phyloP scores from a whole-genome alignment of 352 stramenopile species.

The Phytophthora brassicae region DNA sequence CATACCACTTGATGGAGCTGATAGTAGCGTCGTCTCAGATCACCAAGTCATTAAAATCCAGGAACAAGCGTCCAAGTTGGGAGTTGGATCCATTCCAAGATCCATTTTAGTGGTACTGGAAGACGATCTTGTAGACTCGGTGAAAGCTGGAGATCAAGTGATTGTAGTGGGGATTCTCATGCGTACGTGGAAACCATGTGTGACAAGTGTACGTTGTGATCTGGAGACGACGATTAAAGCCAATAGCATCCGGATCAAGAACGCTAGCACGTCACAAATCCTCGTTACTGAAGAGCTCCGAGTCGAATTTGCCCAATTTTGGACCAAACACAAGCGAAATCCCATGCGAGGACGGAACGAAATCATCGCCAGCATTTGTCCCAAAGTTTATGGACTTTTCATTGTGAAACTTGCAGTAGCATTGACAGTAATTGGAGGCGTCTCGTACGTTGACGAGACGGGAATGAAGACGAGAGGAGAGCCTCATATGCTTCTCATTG shows the following conservation, averaged over 20 bases:
- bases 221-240: conserved; percentile 86
- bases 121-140: conserved; percentile 79
- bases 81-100: conserved; percentile 91
- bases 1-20: conserved; percentile 42
- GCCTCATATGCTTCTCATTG: conserved; percentile 86
- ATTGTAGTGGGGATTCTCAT: conserved; percentile 92
- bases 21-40: conserved; percentile 59
- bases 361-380: conserved; percentile 94
- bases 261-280: conserved; percentile 60
- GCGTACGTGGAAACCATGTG: conserved; percentile 89
- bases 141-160: conserved; percentile 97
- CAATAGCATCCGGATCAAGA: conserved; percentile 74
- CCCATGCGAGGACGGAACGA: conserved; percentile 82
- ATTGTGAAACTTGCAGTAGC: conserved; percentile 93
- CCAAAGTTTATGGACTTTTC: conserved; percentile 93
- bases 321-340: conserved; percentile 52
- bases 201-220: conserved; percentile 85
- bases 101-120: conserved; percentile 95
- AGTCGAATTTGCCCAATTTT: conserved; percentile 92
- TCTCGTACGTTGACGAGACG: conserved; percentile 63
- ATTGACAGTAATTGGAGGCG: conserved; percentile 93
- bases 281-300: conserved; percentile 80
- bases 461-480: conserved; percentile 83
- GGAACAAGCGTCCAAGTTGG: conserved; percentile 91
- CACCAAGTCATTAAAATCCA: conserved; percentile 97